A percentile compares a stretch with the other conserved stretches of the same genome.
phyloP scores from a whole-genome alignment of 345 rosid species.

The Pugionium cornutum region DNA sequence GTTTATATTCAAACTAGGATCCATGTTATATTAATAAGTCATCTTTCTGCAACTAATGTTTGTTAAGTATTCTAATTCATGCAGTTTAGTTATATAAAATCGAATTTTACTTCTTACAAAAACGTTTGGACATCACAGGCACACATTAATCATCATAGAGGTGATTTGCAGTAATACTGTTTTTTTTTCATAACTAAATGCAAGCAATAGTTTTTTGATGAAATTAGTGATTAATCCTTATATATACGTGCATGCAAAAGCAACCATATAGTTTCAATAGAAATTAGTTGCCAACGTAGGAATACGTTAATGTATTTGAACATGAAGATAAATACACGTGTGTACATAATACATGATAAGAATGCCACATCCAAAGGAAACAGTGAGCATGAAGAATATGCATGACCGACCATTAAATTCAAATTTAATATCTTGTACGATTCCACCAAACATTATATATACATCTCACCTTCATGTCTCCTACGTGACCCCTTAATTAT shows the following conservation, averaged over 20 bases:
- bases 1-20: too few relatives aligned
- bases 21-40: too few relatives aligned
- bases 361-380: conserved; percentile 41
- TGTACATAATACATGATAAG: conserved; percentile 16
- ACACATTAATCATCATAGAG: too few relatives aligned
- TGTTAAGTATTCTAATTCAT: too few relatives aligned
- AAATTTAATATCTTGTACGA: conserved; percentile 32
- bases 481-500: conserved; percentile 29
- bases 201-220: too few relatives aligned
- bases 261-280: conserved; percentile 8
- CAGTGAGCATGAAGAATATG: conserved; percentile 31
- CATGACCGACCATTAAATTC: conserved; percentile 37
- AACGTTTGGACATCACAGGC: too few relatives aligned
- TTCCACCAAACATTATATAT: conserved; percentile 21
- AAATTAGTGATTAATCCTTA: too few relatives aligned
- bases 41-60: too few relatives aligned
- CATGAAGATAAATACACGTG: conserved; percentile 23
- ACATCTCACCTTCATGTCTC: conserved; percentile 26
- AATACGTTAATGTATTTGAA: conserved; percentile 20
- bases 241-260: conserved; percentile 3
- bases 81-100: too few relatives aligned
- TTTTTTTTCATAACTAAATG: too few relatives aligned
- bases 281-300: conserved; percentile 12
- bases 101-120: too few relatives aligned
- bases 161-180: too few relatives aligned